A percentile compares a stretch with the other conserved stretches of the same genome.
These are phyloP conservation scores for Arthrobotrys conoides DNA, from an alignment of 2,329 filamentous ascomycete species.

Conservation along the genomic window DNA sequence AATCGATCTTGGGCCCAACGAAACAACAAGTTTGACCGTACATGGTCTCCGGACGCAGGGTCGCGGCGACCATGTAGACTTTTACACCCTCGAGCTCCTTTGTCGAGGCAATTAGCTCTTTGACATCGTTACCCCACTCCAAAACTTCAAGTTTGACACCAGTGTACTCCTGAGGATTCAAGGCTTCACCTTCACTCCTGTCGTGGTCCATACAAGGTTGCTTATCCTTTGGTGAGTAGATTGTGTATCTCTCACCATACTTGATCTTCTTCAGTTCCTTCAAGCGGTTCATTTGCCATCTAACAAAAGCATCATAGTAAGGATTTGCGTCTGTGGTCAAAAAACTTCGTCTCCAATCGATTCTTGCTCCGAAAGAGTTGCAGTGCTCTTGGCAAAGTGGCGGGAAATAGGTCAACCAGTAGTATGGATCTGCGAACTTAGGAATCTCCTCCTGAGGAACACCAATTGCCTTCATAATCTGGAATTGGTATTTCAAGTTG, in stretches of 20 bases:
- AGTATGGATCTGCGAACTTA: slow-evolving; percentile 87
- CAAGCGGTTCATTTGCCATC: slow-evolving; percentile 97
- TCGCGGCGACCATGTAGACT: slow-evolving; percentile 92
- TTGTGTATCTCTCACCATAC: slow-evolving; percentile 92
- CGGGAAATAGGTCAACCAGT: slow-evolving; percentile 95
- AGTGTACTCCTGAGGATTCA: slow-evolving; percentile 91
- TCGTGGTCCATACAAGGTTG: slow-evolving; percentile 92
- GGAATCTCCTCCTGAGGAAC: slow-evolving; percentile 91
- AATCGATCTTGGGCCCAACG: slow-evolving; percentile 88
- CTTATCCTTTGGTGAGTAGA: slow-evolving; percentile 91
- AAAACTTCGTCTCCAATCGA: slow-evolving; percentile 93
- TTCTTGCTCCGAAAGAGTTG: slow-evolving; percentile 84
- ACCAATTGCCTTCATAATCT: slow-evolving; percentile 92
- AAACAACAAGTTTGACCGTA: slow-evolving; percentile 98
- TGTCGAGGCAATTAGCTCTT: slow-evolving; percentile 76
- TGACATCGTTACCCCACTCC: slow-evolving; percentile 85
- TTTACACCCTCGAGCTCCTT: slow-evolving; percentile 84
- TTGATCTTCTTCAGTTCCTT: slow-evolving; percentile 92
- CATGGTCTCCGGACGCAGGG: slow-evolving; percentile 96
- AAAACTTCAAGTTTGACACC: slow-evolving; percentile 91
- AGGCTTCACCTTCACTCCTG: slow-evolving; percentile 82
- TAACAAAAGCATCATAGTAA: slow-evolving; percentile 94
- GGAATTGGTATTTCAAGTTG: slow-evolving; percentile 95
- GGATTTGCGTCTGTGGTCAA: slow-evolving; percentile 97
- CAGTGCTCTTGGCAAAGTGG: slow-evolving; percentile 84